Base-by-base conservation (phyloP, 495 filamentous ascomycete species). In the Opeltia flavorubescens region DNA sequence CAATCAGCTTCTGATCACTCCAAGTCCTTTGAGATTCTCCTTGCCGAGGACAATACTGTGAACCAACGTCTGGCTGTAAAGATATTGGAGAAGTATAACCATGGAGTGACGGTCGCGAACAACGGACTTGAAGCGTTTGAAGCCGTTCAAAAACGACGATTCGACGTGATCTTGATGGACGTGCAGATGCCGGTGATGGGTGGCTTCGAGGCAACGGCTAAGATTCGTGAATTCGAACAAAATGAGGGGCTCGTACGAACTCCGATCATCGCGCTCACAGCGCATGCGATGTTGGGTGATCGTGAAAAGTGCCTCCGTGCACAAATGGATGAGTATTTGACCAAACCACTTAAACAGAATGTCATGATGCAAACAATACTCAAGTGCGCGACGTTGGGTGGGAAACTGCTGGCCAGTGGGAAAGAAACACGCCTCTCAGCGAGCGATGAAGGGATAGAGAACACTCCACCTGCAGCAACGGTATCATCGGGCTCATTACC, bases 141-240 rank as follows among this genome's bases (percentile, higher is more conserved):
- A 51, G 80, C 81, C 23, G 77, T 96, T 51, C 87, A 87, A 68
- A 49, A 29, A 13, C 52, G 51, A 23, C 82, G 86, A 51, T 98
- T 89, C 58, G 91, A 98, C 64, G 85, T 94, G 55, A 91, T 98
- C 51, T 66, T 99, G 39, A 99, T 99, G 91, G 91, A 99, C 56
- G 93, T 99, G 5, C 93, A 96, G 62, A 99, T 99, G 93, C 93
- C 93, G 18, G 81, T 96, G 50, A 96, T 99, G 89, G 93, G 93
- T 53, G 93, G 93, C 29, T 99, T 96, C 61, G 93, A 99, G 65
- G 86, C 93, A 30, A 99, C 93, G 17, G 86, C 80, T 45, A 94
- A 91, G 69, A 99, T 99, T 51, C 81, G 93, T 42, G 89, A 94
- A 56, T 95, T 86, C 57, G 93, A 99, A 60, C 77, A 80, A 26